A percentile compares a stretch with the other conserved stretches of the same genome.
Evolutionary conservation across 768 basidiomycete species (phyloP).

Genomic region (Amanita phalloides): DNA sequence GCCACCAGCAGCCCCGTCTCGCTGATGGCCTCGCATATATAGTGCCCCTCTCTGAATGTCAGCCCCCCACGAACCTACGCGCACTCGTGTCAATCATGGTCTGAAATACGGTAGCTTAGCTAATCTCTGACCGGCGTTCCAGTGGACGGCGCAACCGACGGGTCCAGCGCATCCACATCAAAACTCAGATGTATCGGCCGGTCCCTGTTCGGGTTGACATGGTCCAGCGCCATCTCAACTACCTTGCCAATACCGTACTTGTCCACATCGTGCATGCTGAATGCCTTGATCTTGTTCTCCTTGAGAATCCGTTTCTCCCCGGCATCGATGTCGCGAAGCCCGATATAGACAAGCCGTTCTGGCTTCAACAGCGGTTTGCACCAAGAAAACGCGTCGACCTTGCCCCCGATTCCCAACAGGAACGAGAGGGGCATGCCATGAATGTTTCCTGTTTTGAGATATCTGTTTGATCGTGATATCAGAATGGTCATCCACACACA

Average conservation of each 20-base stretch:
- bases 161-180: conserved; percentile 93
- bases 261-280: conserved; percentile 88
- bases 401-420: conserved; percentile 51
- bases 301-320: conserved; percentile 83
- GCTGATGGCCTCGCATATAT: conserved; percentile 86
- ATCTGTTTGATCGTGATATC: conserved; percentile 1
- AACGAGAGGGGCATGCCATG: conserved; percentile 99
- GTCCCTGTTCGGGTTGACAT: conserved; percentile 79
- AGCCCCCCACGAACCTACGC: conserved; percentile 82
- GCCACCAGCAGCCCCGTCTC: conserved; percentile 91
- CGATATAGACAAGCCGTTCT: conserved; percentile 88
- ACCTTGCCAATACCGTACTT: conserved; percentile 90
- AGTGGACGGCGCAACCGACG: conserved; percentile 90
- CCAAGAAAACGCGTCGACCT: conserved; percentile 37
- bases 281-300: conserved; percentile 73
- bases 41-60: conserved; percentile 97
- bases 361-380: conserved; percentile 55
- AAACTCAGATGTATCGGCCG: conserved; percentile 92
- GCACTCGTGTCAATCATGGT: conserved; percentile 6
- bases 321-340: conserved; percentile 85
- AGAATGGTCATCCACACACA: conserved; percentile 17
- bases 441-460: conserved; percentile 61
- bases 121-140: conserved; percentile 65
- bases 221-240: conserved; percentile 92
- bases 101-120: neutral